A percentile compares a stretch with the other conserved stretches of the same genome.
Evolutionary conservation across 2,329 filamentous ascomycete genomes (phyloP).

Genomic region (Arachnomyces sp.): DNA sequence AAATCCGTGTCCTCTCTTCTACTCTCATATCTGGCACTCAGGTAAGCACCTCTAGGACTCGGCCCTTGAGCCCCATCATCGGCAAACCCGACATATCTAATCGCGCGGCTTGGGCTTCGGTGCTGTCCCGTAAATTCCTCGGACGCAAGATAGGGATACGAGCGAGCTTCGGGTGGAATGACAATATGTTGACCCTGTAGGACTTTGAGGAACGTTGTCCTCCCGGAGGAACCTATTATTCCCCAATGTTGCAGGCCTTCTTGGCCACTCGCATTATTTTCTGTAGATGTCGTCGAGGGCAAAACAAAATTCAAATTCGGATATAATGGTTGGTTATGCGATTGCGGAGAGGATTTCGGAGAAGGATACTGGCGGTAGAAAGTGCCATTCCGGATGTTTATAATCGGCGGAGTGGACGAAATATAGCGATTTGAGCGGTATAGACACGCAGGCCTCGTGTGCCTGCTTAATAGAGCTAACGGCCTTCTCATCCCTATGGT

Average conservation of each 20-base stretch:
- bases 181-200: conserved; percentile 69
- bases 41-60: conserved; percentile 61
- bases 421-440: conserved; percentile 8
- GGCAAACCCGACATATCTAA: conserved; percentile 88
- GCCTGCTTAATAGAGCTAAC: background rate
- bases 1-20: conserved; percentile 81
- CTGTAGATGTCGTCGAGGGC: conserved; percentile 38
- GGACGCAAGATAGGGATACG: conserved; percentile 69
- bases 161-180: conserved; percentile 65
- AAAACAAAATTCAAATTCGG: conserved; percentile 62
- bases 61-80: conserved; percentile 53
- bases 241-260: conserved; percentile 62
- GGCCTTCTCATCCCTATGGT: background rate
- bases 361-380: conserved; percentile 74
- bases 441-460: too few species aligned
- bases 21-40: conserved; percentile 87
- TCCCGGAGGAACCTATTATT: conserved; percentile 70
- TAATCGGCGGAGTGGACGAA: conserved; percentile 44
- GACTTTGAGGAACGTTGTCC: conserved; percentile 75
- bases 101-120: conserved; percentile 57
- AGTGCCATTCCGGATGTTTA: conserved; percentile 68
- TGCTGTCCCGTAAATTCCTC: conserved; percentile 49
- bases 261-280: conserved; percentile 3
- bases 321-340: conserved; percentile 65
- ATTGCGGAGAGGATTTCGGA: conserved; percentile 32